These are phyloP conservation scores for Neonothopanus nambi DNA, from an alignment of 1,284 basidiomycete species.

Conservation along the genomic window DNA sequence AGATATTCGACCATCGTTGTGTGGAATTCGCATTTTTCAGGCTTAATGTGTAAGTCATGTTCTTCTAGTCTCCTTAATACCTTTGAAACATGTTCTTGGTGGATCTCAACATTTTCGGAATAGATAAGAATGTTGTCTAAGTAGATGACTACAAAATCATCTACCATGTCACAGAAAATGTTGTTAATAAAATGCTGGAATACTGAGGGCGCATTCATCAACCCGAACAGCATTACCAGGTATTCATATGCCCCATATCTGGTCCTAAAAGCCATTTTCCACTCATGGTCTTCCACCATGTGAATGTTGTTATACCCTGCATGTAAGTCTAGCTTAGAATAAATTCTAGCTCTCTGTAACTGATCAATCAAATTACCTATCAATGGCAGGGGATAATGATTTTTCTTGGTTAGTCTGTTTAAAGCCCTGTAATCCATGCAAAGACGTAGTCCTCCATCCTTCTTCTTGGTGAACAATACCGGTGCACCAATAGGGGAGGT, in stretches of 20 bases:
- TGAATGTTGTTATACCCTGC: conserved; percentile 2
- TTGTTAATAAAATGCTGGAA: conserved; percentile 41
- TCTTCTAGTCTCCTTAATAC: conserved; percentile 37
- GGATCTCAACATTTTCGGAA: conserved; percentile 18
- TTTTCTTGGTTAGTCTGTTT: conserved; percentile 1
- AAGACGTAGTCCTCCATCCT: conserved; percentile 1
- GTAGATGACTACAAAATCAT: conserved; percentile 35
- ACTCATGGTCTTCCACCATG: conserved; percentile 4
- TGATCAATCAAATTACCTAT: conserved; percentile 8
- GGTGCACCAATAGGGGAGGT: too few relatives aligned
- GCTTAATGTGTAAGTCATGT: conserved; percentile 33
- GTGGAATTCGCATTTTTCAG: conserved; percentile 41
- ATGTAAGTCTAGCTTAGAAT: conserved; percentile 1
- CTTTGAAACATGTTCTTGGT: conserved; percentile 19
- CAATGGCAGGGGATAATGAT: conserved; percentile 1
- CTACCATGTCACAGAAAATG: too few relatives aligned
- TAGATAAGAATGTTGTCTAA: conserved; percentile 32
- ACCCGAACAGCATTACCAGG: conserved; percentile 4
- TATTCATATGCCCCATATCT: conserved; percentile 9
- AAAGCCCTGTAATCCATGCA: conserved; percentile 2
- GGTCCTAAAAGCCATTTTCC: conserved; percentile 8
- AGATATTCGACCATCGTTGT: conserved; percentile 35
- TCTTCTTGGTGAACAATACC: conserved; percentile 11
- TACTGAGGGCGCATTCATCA: conserved; percentile 7
- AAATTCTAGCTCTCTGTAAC: not conserved